Base-by-base conservation (phyloP, 2,329 filamentous ascomycete genomes). In the Celoporthe dispersa region DNA sequence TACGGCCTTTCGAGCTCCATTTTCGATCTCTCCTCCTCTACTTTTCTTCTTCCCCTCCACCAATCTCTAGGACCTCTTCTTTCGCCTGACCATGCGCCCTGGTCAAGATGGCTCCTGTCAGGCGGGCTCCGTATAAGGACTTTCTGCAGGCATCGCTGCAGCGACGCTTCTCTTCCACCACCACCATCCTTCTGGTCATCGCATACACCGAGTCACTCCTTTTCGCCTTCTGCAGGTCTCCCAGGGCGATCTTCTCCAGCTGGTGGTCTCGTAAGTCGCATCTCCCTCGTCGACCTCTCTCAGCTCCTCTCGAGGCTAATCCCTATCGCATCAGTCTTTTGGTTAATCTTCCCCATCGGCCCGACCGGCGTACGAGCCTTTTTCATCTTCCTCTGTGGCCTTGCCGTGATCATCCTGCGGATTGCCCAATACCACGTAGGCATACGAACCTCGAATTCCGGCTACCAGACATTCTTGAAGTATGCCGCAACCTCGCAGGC, bases 81-180 rank as follows among this genome's bases (percentile, higher is more conserved):
- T 74, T 74, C 74, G 77, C 78, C 73, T 70, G 81, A 82, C 77
- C 79, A 85, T 84, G 82, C 78, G 77, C 80, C 44, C 63, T 60
- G 79, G 80, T 79, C 76, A 82, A 78, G 64, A 88, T 88, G 86
- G 83, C 86, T 77, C 83, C 81, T 78, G 85, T 83, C 82, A 89
- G 84, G 85, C 87, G 79, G 77, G 82, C 84, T 76, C 84, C 87
- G 64, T 97, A 97, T 82, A 92, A 94, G 84, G 93, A 97, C 83
- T 97, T 97, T 80, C 84, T 98, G 75, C 97, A 95, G 72, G 94
- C 95, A 64, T 91, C 92, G 66, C 84, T 98, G 73, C 95, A 98
- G 80, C 87, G 92, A 76, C 89, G 94, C 76, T 98, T 98, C 81
- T 91, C 92, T 64, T 90, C 90, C 73, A 94, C 93, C 16, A 91